phyloP scores from a whole-genome alignment of 768 basidiomycete genomes.

The Kwoniella sp. region DNA sequence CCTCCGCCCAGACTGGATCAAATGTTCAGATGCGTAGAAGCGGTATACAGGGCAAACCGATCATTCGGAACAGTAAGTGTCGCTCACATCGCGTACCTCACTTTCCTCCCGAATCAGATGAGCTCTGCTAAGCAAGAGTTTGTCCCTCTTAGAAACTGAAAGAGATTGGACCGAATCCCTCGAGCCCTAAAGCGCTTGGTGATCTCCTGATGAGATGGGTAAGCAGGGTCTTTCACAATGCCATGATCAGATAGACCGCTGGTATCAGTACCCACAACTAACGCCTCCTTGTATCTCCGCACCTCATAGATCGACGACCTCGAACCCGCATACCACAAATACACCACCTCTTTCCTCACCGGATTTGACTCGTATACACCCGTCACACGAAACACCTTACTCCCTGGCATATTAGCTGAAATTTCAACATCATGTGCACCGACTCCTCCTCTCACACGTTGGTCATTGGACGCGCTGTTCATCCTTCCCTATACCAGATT shows the following conservation, averaged over 20 bases:
- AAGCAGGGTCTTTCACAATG: slow-evolving; percentile 45
- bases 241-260: not conserved
- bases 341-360: slow-evolving; percentile 68
- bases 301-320: slow-evolving; percentile 80
- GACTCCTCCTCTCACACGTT: slow-evolving; percentile 59
- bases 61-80: slow-evolving; percentile 69
- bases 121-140: not conserved
- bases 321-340: slow-evolving; percentile 79
- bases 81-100: not conserved
- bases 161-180: slow-evolving; percentile 88
- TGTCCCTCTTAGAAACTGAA: slow-evolving; percentile 74
- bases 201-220: slow-evolving; percentile 98
- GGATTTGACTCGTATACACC: slow-evolving; percentile 86
- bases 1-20: slow-evolving; percentile 87
- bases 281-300: not conserved
- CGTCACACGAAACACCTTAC: slow-evolving; percentile 72
- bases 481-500: slow-evolving; percentile 79
- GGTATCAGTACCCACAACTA: slow-evolving; percentile 9
- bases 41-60: slow-evolving; percentile 88
- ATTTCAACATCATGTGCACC: slow-evolving; percentile 72
- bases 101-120: no score
- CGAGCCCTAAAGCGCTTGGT: slow-evolving; percentile 88
- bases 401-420: slow-evolving; percentile 67
- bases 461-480: slow-evolving; percentile 89
- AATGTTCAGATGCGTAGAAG: slow-evolving; percentile 93